Base-by-base conservation (phyloP, 2,329 filamentous ascomycete species). In the Leptosphaerulina australis region DNA sequence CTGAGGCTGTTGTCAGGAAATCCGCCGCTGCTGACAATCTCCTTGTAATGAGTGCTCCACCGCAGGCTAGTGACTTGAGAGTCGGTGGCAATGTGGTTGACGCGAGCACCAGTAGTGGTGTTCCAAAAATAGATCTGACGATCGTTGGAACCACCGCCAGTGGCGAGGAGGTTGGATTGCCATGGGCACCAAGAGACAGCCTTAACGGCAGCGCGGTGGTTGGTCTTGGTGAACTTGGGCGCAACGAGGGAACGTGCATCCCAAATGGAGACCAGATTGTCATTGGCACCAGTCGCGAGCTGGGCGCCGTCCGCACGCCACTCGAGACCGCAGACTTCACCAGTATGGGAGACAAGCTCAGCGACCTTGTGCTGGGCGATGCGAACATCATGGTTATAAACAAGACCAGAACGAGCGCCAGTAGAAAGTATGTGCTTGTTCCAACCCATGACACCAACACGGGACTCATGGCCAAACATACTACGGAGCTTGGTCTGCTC, bases 101-200 rank as follows among this genome's bases (percentile, higher is more conserved):
- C 92, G 65, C 94, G 90, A 44, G 94, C 93, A 54, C 94, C 94
- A 4, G 93, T 96, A 17, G 94, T 97, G 36, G 92, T 95, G 83
- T 99, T 99, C 94, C 94, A 99, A 84, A 99, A 99, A 81, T 99
- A 94, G 75, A 99, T 99, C 77, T 97, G 90, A 64, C 91, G 89
- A 74, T 99, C 94, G 75, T 97, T 95, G 33, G 91, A 95, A 63
- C 94, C 94, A 69, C 94, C 94, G 49, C 94, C 94, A 33, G 94
- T 97, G 50, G 94, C 94, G 37, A 99, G 88, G 39, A 97, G 86
- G 81, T 97, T 97, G 76, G 90, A 86, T 79, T 96, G 94, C 94
- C 94, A 99, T 33, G 94, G 94, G 82, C 94, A 99, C 94, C 94
- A 99, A 58, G 91, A 89, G 35, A 99, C 85, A 51, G 94, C 94